phyloP scores from a whole-genome alignment of 2,329 filamentous ascomycete species.

The Colletotrichum liriopes region DNA sequence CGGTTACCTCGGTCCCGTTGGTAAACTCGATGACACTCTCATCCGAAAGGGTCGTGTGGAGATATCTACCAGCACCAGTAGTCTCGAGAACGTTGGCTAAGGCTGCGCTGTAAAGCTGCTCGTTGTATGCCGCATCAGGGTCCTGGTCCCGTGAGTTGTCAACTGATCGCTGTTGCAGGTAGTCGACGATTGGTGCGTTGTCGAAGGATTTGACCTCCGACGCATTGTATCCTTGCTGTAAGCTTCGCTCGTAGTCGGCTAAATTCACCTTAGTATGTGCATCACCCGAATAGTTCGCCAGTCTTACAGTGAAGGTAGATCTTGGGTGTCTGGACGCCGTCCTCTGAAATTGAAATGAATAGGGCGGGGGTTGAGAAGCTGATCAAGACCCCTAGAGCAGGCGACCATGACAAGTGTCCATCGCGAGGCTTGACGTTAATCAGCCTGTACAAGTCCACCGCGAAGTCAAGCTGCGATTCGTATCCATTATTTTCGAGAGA shows the following conservation, averaged over 20 bases:
- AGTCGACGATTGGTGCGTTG: slow-evolving; percentile 17
- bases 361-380: slow-evolving; percentile 28
- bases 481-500: slow-evolving; percentile 40
- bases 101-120: slow-evolving; percentile 34
- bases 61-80: not conserved
- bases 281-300: fast-evolving
- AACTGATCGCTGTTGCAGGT: slow-evolving; percentile 39
- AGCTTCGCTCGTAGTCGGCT: slow-evolving; percentile 39
- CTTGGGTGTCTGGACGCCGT: slow-evolving; percentile 36
- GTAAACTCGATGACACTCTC: slow-evolving; percentile 39
- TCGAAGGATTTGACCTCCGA: slow-evolving; percentile 35
- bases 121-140: slow-evolving; percentile 44
- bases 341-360: slow-evolving; percentile 44
- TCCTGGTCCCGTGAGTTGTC: slow-evolving; percentile 43
- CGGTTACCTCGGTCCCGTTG: slow-evolving; percentile 31
- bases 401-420: slow-evolving; percentile 40
- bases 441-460: slow-evolving; percentile 43
- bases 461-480: slow-evolving; percentile 43
- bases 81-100: slow-evolving; percentile 23
- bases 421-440: slow-evolving; percentile 40
- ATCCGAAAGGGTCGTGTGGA: slow-evolving; percentile 33
- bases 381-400: slow-evolving; percentile 35
- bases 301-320: slow-evolving; percentile 40
- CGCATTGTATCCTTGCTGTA: slow-evolving; percentile 17
- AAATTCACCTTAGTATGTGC: not conserved